Evolutionary conservation across 371 early-diverging fungal genomes (phyloP), one percentile per base, ranked within the genome.

Genomic region (Cokeromyces recurvatus): DNA sequence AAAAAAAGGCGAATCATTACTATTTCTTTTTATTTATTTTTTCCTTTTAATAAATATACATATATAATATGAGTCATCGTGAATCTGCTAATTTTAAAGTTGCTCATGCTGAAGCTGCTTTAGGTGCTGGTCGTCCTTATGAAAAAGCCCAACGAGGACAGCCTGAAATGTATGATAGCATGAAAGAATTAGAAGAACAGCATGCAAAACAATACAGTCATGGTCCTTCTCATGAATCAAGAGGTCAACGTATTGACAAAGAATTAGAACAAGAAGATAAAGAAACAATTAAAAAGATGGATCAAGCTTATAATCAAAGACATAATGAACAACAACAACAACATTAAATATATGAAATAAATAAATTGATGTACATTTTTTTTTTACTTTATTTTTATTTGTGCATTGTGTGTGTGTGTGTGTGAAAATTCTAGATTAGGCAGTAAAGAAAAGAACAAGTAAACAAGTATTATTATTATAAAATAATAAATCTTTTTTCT

Each of bases 41-140:
- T 19, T 32, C 35, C 4, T 31, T 21, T 20, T 25, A 25, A 12
- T 25, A 15, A 24, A 22, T 4, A 11, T 29, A 2, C 11, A 15
- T 38, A 44, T 11, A 39, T 1, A 29, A 27, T 11, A 27, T 32
- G n/a, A 51, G 12, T 17, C 43, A 48, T 21, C 20, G 15, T 6
- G 52, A 25, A 17, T n/a, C n/a, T n/a, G n/a, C n/a, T n/a, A 23
- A 32, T 16, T 37, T 32, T 15, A 12, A 53, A n/a, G 39, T 53
- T 22, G 43, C 59, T 10, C 59, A 53, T 14, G 40, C 53, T 21
- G 59, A 58, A 58, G 46, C 59, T 23, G 59, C 59, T 20, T 49
- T 53, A 17, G 31, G 34, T 21, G 53, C 53, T 16, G 53, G 59
- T 36, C 48, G 53, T 38, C 37, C 49, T 9, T 53, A 58, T 21